Evolutionary conservation across 2,329 filamentous ascomycete genomes (phyloP), one percentile per base, ranked within the genome.

Genomic region (Phaeosphaeria sp.): DNA sequence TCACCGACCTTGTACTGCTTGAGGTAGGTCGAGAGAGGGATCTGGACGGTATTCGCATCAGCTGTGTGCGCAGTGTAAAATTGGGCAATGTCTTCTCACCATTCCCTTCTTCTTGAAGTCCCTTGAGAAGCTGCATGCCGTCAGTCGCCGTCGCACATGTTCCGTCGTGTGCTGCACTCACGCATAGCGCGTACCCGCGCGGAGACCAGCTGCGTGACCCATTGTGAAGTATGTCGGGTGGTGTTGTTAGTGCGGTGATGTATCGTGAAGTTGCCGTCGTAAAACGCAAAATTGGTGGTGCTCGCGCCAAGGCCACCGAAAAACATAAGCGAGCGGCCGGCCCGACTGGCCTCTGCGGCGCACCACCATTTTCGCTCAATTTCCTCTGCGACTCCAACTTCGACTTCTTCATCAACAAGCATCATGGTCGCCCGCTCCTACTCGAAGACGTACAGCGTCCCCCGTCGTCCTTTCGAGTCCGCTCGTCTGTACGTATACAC

Each of bases 381-480:
- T 22, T 44, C 36, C 33, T 42, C 21, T 43, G 41, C 41, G 22
- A 39, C 42, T 44, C 22, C 42, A 53, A 66, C 72, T 64, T 73
- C 66, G 63, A 56, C 55, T 50, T 55, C 60, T 55, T 47, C 67
- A 72, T 69, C 72, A 69, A 71, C 71, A 72, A 74, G 74, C 68
- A 78, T 66, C 70, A 82, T 81, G 79, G 78, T 78, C 64, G 77
- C 77, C 72, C 79, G 89, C 81, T 90, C 90, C 77, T 97, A 97
- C 87, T 96, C 91, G 82, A 99, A 99, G 92, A 99, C 95, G 88
- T 96, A 96, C 83, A 97, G 96, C 90, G 93, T 96, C 87, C 93
- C 94, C 79, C 88, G 90, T 85, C 91, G 94, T 86, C 94, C 95
- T 80, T 98, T 97, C 89, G 95, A 98, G 91, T 94, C 93, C 84